Conservation (phyloP, 164 flowering plant species). For the Cinnamomum chago region DNA sequence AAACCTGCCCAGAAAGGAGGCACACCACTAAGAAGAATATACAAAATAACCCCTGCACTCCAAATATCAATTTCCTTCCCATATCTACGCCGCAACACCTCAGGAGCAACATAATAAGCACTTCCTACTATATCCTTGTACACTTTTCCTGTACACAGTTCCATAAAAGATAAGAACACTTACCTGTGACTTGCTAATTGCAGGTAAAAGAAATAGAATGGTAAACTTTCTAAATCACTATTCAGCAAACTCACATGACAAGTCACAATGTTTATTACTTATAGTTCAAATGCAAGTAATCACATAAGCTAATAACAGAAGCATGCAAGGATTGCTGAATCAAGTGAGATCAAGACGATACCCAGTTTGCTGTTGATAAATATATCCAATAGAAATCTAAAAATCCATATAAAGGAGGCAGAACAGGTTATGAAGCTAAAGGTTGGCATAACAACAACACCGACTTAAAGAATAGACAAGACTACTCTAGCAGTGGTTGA, state of each 20-base stretch:
- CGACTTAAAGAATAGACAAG: no score
- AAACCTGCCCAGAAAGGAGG: constrained; percentile 91
- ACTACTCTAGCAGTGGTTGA: neutral
- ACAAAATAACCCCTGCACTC: constrained; percentile 94
- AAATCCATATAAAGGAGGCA: no score
- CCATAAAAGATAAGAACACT: constrained; percentile 4
- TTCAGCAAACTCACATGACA: neutral
- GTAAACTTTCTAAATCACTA: neutral
- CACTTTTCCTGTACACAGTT: constrained; percentile 54
- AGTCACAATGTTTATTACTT: neutral
- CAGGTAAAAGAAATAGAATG: neutral
- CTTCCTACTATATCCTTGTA: constrained; percentile 89
- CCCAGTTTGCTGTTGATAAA: neutral
- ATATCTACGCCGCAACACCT: constrained; percentile 73
- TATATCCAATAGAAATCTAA: neutral
- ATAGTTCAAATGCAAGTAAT: neutral
- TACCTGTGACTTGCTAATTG: neutral
- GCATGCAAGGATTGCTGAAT: neutral
- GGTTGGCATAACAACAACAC: no score
- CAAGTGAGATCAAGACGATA: neutral
- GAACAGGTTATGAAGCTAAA: no score
- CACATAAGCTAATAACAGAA: neutral
- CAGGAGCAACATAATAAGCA: constrained; percentile 97
- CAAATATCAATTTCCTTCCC: constrained; percentile 91
- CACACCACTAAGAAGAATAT: constrained; percentile 73